phyloP scores from a whole-genome alignment of 2,329 filamentous ascomycete species.

The Byssothecium circinans region DNA sequence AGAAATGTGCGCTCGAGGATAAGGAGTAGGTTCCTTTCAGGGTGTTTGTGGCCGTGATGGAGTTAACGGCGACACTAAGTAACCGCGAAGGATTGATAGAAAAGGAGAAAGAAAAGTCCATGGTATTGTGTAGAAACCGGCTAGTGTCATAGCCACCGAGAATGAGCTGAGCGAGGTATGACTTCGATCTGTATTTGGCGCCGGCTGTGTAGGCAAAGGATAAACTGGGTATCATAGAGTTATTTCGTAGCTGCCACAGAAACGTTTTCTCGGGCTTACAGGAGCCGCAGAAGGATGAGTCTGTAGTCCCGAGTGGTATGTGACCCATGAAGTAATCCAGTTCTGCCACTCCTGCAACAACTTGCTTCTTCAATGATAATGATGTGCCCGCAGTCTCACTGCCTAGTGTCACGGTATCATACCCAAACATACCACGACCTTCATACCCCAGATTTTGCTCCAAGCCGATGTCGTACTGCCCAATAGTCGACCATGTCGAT shows the following conservation, averaged over 20 bases:
- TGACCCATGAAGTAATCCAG: slow-evolving; percentile 35
- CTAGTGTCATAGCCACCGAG: slow-evolving; percentile 48
- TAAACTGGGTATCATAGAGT: slow-evolving; percentile 35
- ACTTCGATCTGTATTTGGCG: slow-evolving; percentile 37
- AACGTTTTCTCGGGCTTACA: slow-evolving; percentile 29
- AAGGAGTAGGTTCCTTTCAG: slow-evolving; percentile 39
- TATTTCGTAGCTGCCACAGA: slow-evolving; percentile 31
- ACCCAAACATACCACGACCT: slow-evolving; percentile 34
- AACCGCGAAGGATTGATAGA: slow-evolving; percentile 34
- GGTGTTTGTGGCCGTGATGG: slow-evolving; percentile 35
- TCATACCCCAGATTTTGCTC: slow-evolving; percentile 34
- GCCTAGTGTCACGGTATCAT: slow-evolving; percentile 34
- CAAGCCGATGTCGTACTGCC: slow-evolving; percentile 34
- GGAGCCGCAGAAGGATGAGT: slow-evolving; percentile 31
- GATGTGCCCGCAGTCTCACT: slow-evolving; percentile 5
- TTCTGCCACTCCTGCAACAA: slow-evolving; percentile 35
- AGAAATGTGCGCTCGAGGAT: slow-evolving; percentile 33
- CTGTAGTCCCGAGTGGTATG: slow-evolving; percentile 31
- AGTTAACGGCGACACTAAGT: slow-evolving; percentile 38
- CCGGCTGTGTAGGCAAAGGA: slow-evolving; percentile 43
- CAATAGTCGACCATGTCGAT: slow-evolving; percentile 37
- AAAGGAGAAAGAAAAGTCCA: slow-evolving; percentile 37
- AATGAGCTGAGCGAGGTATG: slow-evolving; percentile 40
- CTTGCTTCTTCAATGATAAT: slow-evolving; percentile 27
- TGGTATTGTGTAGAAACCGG: slow-evolving; percentile 35